These are phyloP conservation scores for Rheum nobile DNA, from an alignment of 148 eudicot species.

Conservation along the genomic window DNA sequence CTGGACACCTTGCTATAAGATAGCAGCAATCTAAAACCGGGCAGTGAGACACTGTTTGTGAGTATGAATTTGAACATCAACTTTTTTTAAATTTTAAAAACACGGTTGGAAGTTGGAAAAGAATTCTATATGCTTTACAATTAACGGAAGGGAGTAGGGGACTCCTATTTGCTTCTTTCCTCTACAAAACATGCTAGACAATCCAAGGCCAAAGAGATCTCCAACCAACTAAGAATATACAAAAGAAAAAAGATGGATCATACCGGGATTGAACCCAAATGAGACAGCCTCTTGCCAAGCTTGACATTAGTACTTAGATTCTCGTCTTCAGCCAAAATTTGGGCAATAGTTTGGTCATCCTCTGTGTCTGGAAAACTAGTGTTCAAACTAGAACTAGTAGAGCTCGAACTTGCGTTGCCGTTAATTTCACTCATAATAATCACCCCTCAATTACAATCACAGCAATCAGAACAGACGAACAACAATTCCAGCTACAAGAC, in stretches of 20 bases:
- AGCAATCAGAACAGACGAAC: background rate
- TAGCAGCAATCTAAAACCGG: background rate
- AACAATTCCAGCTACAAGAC: constrained; percentile 1
- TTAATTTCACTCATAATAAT: constrained; percentile 23
- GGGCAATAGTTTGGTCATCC: constrained; percentile 59
- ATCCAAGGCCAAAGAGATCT: background rate
- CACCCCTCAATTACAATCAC: background rate
- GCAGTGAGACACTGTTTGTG: background rate
- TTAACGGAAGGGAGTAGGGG: background rate
- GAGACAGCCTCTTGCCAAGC: constrained; percentile 60
- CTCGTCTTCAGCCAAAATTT: constrained; percentile 43
- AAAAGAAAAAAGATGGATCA: background rate
- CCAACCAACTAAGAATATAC: background rate
- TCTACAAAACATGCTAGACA: background rate
- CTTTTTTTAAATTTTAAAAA: no score
- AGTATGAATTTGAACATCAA: background rate
- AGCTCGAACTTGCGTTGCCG: constrained; percentile 39
- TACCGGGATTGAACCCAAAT: constrained; percentile 74
- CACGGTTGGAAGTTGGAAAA: background rate
- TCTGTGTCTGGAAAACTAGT: constrained; percentile 49
- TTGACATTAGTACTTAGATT: constrained; percentile 17
- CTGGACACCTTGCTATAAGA: background rate
- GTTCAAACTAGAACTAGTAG: constrained; percentile 57
- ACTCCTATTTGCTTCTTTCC: background rate
- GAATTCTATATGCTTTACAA: background rate